These are phyloP conservation scores for Sinapis alba DNA, from an alignment of 441 rosid species.

Conservation along the genomic window DNA sequence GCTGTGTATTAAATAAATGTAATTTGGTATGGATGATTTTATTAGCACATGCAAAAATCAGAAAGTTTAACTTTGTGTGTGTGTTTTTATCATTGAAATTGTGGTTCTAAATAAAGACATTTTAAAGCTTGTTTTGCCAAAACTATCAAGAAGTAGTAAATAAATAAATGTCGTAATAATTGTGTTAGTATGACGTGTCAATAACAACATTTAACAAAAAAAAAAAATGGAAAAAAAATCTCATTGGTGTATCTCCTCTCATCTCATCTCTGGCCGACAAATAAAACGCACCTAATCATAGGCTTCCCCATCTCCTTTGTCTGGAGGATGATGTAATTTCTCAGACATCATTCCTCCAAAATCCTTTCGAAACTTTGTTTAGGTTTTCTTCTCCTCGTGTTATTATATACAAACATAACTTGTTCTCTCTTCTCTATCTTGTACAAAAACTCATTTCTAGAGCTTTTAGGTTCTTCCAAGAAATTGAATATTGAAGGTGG, in stretches of 20 bases:
- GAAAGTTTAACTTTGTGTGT: neutral
- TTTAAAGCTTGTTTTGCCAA: neutral
- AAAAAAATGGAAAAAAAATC: neutral
- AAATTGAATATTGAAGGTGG: conserved; percentile 21
- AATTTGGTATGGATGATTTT: neutral
- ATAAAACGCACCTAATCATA: conserved; percentile 32
- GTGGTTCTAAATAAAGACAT: neutral
- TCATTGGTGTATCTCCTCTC: conserved; percentile 2
- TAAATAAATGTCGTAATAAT: conserved; percentile 26
- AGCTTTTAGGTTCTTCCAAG: conserved; percentile 25
- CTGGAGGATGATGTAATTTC: conserved; percentile 32
- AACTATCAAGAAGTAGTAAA: neutral
- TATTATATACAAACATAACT: neutral
- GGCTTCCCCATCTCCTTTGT: conserved; percentile 33
- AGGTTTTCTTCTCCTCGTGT: neutral
- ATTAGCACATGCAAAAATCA: neutral
- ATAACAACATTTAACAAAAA: conserved; percentile 3
- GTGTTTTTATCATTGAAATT: neutral
- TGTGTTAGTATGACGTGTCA: conserved; percentile 24
- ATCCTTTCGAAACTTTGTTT: conserved; percentile 17
- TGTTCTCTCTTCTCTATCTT: neutral
- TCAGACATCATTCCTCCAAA: conserved; percentile 25
- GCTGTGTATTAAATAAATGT: neutral
- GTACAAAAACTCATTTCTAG: neutral
- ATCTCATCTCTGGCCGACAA: conserved; percentile 38